Conservation (phyloP, 176 grass and related monocot species). For the Urochloa ruziziensis region DNA sequence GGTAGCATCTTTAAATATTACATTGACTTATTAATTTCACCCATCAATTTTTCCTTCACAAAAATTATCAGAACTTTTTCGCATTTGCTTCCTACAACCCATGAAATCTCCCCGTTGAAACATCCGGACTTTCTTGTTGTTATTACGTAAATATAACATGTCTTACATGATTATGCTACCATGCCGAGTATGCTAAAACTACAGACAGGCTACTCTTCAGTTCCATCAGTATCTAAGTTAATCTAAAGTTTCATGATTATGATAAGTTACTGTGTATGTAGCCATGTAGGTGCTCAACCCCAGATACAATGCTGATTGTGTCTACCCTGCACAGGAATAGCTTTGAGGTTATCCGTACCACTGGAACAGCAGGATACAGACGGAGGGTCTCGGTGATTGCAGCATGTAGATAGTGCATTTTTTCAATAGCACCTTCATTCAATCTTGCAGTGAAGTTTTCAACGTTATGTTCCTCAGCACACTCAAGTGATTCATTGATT, state of each 20-base stretch:
- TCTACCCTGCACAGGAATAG: neutral
- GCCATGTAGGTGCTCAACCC: neutral
- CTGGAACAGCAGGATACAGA: conserved; percentile 61
- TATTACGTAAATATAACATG: neutral
- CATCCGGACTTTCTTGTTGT: neutral
- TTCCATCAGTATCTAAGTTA: neutral
- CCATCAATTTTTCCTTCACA: neutral
- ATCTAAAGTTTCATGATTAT: neutral
- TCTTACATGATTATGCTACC: neutral
- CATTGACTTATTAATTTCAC: neutral
- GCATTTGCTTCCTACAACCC: neutral
- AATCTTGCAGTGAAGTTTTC: conserved; percentile 33
- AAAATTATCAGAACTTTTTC: neutral
- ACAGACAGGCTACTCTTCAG: neutral
- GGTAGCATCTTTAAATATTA: neutral
- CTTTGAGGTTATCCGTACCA: conserved; percentile 29
- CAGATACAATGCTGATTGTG: neutral
- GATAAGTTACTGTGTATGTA: neutral
- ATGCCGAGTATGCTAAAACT: neutral
- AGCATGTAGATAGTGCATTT: conserved; percentile 67
- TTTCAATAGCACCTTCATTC: conserved; percentile 36
- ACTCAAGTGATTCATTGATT: conserved; percentile 34
- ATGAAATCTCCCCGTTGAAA: neutral
- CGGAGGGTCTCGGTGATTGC: conserved; percentile 52
- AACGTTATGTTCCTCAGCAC: neutral